A percentile compares a stretch with the other conserved stretches of the same genome.
Conservation (phyloP, 441 rosid species). For the Hypseocharis bilobata region DNA sequence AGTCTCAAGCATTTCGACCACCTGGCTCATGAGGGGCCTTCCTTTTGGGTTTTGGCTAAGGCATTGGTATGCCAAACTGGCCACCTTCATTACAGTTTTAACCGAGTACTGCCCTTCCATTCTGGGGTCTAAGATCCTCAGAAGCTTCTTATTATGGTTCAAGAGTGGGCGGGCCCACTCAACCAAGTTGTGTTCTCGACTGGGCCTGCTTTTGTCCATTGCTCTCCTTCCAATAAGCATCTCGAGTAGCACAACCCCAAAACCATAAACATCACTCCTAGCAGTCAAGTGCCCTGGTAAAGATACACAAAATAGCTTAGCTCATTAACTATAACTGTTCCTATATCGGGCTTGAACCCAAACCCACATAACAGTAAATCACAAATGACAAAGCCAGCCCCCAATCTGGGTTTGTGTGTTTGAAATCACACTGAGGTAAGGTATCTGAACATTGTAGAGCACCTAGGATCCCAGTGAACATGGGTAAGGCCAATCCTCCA, state of each 20-base stretch:
- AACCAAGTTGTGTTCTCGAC: constrained; percentile 84
- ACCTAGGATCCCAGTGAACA: not conserved
- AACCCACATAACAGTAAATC: not conserved
- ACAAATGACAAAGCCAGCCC: not conserved
- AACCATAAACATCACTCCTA: constrained; percentile 91
- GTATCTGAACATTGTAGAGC: too few species aligned
- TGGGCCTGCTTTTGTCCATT: constrained; percentile 83
- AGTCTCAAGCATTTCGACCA: constrained; percentile 67
- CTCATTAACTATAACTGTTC: not conserved
- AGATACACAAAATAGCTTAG: constrained; percentile 17
- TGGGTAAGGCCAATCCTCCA: not conserved
- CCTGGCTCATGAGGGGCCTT: constrained; percentile 81
- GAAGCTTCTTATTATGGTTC: constrained; percentile 75
- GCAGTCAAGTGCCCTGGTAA: constrained; percentile 81
- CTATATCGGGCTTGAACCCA: not conserved
- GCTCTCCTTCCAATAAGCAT: constrained; percentile 93
- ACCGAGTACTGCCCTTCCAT: constrained; percentile 80
- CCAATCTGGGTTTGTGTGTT: too few species aligned
- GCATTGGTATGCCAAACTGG: constrained; percentile 69
- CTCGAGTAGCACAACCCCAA: constrained; percentile 87
- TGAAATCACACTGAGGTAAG: too few species aligned
- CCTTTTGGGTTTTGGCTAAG: constrained; percentile 97
- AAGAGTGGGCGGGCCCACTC: constrained; percentile 93
- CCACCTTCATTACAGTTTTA: constrained; percentile 59
- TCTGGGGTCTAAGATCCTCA: constrained; percentile 78